Evolutionary conservation across 148 eudicot genomes (phyloP).

Genomic region (Selenicereus undatus): DNA sequence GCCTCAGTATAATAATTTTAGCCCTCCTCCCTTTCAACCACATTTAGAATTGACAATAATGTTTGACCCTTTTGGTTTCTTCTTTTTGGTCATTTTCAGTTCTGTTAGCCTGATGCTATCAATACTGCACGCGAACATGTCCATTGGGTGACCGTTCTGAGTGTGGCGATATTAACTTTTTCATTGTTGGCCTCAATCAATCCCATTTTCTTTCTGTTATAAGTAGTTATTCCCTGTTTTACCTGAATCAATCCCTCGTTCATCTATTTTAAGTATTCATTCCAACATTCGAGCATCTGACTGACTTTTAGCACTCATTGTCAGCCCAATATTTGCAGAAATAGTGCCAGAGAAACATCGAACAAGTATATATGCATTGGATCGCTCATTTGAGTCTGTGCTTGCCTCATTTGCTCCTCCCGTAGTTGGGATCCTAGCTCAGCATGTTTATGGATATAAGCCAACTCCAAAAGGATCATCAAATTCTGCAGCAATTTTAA

Average conservation of each 20-base stretch:
- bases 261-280: not conserved
- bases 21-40: too few relatives aligned
- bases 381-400: constrained; percentile 57
- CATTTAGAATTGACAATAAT: not conserved
- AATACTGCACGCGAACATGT: too few relatives aligned
- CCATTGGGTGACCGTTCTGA: not conserved
- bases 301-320: not conserved
- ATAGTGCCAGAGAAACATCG: constrained; percentile 66
- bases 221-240: not conserved
- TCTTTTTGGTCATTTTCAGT: too few relatives aligned
- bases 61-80: too few relatives aligned
- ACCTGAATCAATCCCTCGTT: not conserved
- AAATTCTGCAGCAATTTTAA: constrained; percentile 35
- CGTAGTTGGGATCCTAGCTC: constrained; percentile 57
- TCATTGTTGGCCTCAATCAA: not conserved
- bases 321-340: constrained; percentile 75
- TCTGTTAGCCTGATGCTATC: too few relatives aligned
- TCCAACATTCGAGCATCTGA: not conserved
- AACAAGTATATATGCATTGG: constrained; percentile 75
- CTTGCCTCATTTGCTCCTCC: constrained; percentile 73
- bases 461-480: constrained; percentile 39
- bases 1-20: too few relatives aligned
- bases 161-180: not conserved
- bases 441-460: constrained; percentile 53
- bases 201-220: not conserved